Evolutionary conservation across 1,284 basidiomycete species (phyloP), one percentile per base, ranked within the genome.

Genomic region (Sanghuangporus sanghuang): DNA sequence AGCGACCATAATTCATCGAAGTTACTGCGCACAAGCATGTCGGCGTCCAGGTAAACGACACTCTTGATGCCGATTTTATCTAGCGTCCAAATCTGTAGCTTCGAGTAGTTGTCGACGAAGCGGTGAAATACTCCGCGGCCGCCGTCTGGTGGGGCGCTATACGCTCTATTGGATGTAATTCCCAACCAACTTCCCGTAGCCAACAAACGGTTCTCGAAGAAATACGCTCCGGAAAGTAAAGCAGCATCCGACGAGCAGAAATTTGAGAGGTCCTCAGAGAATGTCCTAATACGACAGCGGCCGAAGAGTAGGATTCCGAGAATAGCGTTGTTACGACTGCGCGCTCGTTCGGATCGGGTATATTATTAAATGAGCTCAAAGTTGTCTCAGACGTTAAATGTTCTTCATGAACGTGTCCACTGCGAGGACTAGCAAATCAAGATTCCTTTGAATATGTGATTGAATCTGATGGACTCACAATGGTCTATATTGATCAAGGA

Each of bases 1-100:
- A 77, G 68, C 11, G 73, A 68, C 70, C 80, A 80, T 14, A 80
- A 72, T 71, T 81, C 79, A 68, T 80, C 77, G 63, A 80, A 76
- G 66, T 75, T 76, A 36, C 71, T 68, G 18, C 70, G 72, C 18
- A 79, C 77, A 62, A 80, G 72, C 21, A 76, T 76, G 69, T 80
- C 78, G n/a, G 75, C 77, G 66, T 80, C 79, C 52, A 81, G 68
- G 67, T 79, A 80, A 3, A 80, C 71, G 3, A 69, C 69, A 21
- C 61, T 61, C 38, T 73, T 69, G 64, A 77, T 69, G 46, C 76
- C 73, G 23, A 67, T 59, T 53, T 66, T 61, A 62, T 77, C 78
- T 21, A 80, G 69, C 57, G 68, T 71, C 79, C 79, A 81, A 8
- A 80, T 71, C 54, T 75, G 74, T 12, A 81, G 72, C 67, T 80